These are phyloP conservation scores for Nakazawaea ambrosiae DNA, from an alignment of 805 yeast species.

Conservation along the genomic window DNA sequence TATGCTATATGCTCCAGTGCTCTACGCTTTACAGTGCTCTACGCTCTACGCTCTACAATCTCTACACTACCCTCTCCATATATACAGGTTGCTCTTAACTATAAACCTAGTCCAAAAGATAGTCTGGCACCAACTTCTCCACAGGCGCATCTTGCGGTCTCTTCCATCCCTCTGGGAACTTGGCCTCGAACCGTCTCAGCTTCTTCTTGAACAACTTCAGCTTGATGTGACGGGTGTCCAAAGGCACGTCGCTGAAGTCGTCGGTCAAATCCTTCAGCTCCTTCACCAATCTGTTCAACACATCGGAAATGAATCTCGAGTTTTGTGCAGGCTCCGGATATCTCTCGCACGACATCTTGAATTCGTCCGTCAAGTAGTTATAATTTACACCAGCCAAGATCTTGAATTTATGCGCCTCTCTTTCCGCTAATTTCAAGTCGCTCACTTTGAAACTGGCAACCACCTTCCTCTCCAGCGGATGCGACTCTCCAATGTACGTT, in stretches of 20 bases:
- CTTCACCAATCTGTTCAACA: conserved; percentile 50
- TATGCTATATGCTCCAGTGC: too few species aligned
- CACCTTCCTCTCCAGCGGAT: conserved; percentile 68
- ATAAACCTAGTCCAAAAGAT: background rate
- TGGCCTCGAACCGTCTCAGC: conserved; percentile 30
- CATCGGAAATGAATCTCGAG: conserved; percentile 62
- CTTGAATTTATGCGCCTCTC: conserved; percentile 66
- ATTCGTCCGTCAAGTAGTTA: conserved; percentile 48
- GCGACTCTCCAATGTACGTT: conserved; percentile 64
- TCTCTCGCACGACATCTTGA: conserved; percentile 59
- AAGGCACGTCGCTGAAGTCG: conserved; percentile 68
- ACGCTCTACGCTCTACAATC: too few species aligned
- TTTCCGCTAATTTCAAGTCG: conserved; percentile 44
- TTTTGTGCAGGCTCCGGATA: conserved; percentile 82
- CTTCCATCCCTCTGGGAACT: conserved; percentile 79
- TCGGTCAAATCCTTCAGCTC: conserved; percentile 61
- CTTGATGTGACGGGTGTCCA: conserved; percentile 66
- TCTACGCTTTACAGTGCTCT: too few species aligned
- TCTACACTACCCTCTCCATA: too few species aligned
- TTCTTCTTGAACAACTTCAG: conserved; percentile 34
- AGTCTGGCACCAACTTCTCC: conserved; percentile 24
- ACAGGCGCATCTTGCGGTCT: conserved; percentile 67
- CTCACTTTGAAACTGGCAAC: conserved; percentile 45
- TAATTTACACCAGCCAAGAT: conserved; percentile 75
- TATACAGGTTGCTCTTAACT: too few species aligned